Evolutionary conservation across 768 basidiomycete genomes (phyloP), one percentile per base, ranked within the genome.

Genomic region (Hirschioporus abietinus): DNA sequence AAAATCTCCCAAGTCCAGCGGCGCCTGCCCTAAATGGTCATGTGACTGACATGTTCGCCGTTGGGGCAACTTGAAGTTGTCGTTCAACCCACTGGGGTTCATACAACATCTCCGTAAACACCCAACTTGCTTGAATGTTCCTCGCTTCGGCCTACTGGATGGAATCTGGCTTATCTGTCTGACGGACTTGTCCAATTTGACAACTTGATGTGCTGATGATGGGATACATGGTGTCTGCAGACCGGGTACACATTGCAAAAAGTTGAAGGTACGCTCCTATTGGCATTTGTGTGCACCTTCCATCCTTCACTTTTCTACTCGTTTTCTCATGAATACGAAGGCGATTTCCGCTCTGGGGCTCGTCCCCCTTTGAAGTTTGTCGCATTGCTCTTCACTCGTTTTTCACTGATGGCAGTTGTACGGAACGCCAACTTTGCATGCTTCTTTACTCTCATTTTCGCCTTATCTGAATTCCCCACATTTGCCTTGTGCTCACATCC

Each of bases 191-290:
- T 52, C 42, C 12, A 52, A 52, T 52, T 52, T 52, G 42, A 52
- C 42, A 52, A 52, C 42, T 30, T 30, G 30, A 30, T 8, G 30
- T 30, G 30, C 30, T 30, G 30, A 52, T 52, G 42, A 52, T 52
- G 42, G 42, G 20, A 6, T 52, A 10, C 42, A 15, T 10, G 42
- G 42, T 15, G 42, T 12, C 20, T 52, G 20, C 42, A 93, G 91
- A 58, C 87, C 88, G 69, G 91, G 92, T 76, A 89, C 84, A 1
- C 87, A 93, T 73, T 94, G 92, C 84, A 94, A 93, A 76, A 90
- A 88, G 73, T 86, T 93, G 72, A 94, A 94, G 88, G 91, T 89
- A 77, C 66, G 86, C 78, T 35, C 65, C 18, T 36, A 5, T 61
- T 17, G 6, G 12, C 60, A 61, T 61, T 24, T 23, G 23, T 34